Evolutionary conservation across 2,329 filamentous ascomycete genomes (phyloP).

Genomic region (Cladophialophora psammophila): DNA sequence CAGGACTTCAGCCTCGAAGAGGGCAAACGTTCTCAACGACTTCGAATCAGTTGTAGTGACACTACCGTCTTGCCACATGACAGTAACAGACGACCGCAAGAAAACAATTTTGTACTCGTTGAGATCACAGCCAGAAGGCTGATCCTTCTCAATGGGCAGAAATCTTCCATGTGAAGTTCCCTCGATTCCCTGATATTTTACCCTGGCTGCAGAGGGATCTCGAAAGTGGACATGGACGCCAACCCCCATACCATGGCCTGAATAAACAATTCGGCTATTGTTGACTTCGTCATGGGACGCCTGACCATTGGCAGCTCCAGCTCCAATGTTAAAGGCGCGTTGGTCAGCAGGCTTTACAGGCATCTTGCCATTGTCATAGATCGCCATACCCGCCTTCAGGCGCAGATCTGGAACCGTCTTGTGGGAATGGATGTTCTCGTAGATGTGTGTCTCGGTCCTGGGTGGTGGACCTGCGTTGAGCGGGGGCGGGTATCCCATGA

Average conservation of each 20-base stretch:
- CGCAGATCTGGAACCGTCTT: conserved; percentile 35
- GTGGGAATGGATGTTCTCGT: conserved; percentile 35
- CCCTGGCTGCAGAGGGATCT: conserved; percentile 58
- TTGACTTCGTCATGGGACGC: neutral
- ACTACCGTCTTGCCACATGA: conserved; percentile 67
- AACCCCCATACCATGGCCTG: conserved; percentile 47
- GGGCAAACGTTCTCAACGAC: conserved; percentile 46
- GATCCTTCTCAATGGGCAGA: conserved; percentile 53
- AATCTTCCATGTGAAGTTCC: conserved; percentile 52
- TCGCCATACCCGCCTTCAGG: conserved; percentile 21
- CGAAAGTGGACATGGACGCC: conserved; percentile 63
- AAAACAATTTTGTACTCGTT: conserved; percentile 63
- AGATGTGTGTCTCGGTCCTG: conserved; percentile 33
- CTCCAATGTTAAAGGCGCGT: neutral
- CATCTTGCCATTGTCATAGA: conserved; percentile 41
- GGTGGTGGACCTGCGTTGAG: conserved; percentile 5
- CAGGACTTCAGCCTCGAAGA: conserved; percentile 62
- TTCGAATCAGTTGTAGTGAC: conserved; percentile 57
- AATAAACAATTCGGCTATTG: conserved; percentile 7
- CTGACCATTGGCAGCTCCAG: neutral
- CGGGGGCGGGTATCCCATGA: conserved; percentile 51
- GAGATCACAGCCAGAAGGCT: conserved; percentile 64
- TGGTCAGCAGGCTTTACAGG: conserved; percentile 20
- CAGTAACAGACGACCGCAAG: conserved; percentile 58
- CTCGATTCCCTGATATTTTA: conserved; percentile 58